Conservation (phyloP, 805 yeast species). For the Suhomyces tanzawaensis region DNA sequence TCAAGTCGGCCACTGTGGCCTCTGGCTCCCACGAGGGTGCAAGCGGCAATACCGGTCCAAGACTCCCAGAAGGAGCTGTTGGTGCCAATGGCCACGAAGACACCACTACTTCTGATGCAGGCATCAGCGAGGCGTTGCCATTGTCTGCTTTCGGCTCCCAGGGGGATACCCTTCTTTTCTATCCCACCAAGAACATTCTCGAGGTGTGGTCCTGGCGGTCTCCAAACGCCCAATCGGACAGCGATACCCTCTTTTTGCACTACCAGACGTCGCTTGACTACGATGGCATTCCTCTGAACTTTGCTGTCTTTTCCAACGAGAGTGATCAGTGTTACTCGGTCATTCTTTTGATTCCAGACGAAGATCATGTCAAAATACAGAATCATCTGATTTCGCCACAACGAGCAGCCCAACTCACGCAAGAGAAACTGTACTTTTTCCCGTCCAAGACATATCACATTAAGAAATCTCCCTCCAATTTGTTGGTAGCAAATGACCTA, state of each 20-base stretch:
- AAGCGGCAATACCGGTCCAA: not conserved
- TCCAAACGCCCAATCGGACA: constrained; percentile 12
- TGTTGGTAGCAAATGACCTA: constrained; percentile 19
- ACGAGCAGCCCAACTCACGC: no score
- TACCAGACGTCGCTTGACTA: constrained; percentile 4
- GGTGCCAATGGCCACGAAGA: not conserved
- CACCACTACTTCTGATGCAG: not conserved
- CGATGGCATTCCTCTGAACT: not conserved
- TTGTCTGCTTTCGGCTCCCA: constrained; percentile 24
- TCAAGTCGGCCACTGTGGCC: constrained; percentile 33
- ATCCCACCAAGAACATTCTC: constrained; percentile 14
- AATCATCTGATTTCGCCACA: no score
- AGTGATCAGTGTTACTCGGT: no score
- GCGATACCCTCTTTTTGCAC: constrained; percentile 23
- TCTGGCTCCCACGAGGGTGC: not conserved
- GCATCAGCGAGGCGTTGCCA: not conserved
- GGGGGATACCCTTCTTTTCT: constrained; percentile 33
- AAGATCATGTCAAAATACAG: no score
- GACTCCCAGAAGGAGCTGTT: not conserved
- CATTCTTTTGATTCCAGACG: no score
- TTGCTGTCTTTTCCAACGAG: not conserved
- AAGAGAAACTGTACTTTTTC: no score
- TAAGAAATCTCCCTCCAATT: constrained; percentile 20
- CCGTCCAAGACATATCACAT: constrained; percentile 14
- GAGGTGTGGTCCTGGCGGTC: constrained; percentile 38